Base-by-base conservation (phyloP, 2,329 filamentous ascomycete genomes). In the Camillea tinctor region DNA sequence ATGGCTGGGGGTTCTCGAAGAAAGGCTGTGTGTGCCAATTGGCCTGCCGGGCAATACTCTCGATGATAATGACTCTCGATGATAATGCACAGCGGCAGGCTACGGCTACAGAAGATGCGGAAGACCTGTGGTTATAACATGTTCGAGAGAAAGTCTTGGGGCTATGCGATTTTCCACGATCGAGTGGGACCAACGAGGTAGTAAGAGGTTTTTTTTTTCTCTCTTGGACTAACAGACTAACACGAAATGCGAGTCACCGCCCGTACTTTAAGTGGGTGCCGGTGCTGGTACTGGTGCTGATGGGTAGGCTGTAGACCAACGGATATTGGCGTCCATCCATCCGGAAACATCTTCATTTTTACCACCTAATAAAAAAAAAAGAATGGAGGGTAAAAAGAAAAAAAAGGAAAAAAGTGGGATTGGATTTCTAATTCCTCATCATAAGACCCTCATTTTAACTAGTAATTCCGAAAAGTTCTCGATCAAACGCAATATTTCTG, bases 211-310 rank as follows among this genome's bases (percentile, higher is more conserved):
- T 17, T 44, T 44, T 44, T 44, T 44, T 44, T 44, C n/a, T 44
- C 36, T 44, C 36, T 44, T n/a, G 26, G 26, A 54, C 52, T n/a
- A 30, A 48, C 36, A 48, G 52, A 60, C 48, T 55, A 58, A 66
- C 30, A 52, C 59, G 50, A 60, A 56, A 56, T 51, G 59, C 50
- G 52, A 57, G 65, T 66, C 62, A 67, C 62, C 62, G 63, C 61
- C 63, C 61, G 54, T 60, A 54, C 56, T 57, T n/a, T 55, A 66
- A 69, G 66, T 70, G 66, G 69, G 56, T 68, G 67, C 66, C 53
- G 69, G 56, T 68, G 67, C 66, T 54, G 69, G 56, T 68, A 66
- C 66, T 54, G 69, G 56, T 68, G 67, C 66, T 52, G 57, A 59
- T 62, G 54, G n/a, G n/a, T n/a, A n/a, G n/a, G n/a, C n/a, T n/a